These are phyloP conservation scores for Polygonum maritimum DNA, from an alignment of 148 eudicot species.

Conservation along the genomic window DNA sequence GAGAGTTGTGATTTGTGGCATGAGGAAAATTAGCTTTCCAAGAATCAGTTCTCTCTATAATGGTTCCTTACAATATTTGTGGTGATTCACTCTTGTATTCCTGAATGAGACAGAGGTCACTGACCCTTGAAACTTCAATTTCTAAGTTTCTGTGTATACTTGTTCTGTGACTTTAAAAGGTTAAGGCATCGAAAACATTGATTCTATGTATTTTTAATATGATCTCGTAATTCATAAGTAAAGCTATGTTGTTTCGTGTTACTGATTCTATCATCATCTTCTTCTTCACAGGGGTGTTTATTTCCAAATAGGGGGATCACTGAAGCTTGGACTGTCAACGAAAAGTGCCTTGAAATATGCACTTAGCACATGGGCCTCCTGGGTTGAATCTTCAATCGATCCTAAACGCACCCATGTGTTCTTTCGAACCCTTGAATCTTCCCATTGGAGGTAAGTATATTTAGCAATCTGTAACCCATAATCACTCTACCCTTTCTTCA, in stretches of 20 bases:
- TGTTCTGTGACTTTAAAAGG: background rate
- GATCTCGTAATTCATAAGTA: too few relatives aligned
- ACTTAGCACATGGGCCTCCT: constrained; percentile 74
- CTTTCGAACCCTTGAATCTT: constrained; percentile 83
- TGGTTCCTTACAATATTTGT: background rate
- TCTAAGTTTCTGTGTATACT: background rate
- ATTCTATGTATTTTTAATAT: too few relatives aligned
- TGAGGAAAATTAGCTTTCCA: too few relatives aligned
- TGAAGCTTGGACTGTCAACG: constrained; percentile 85
- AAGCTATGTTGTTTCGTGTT: background rate
- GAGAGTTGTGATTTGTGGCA: background rate
- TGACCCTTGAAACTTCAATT: background rate
- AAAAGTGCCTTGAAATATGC: constrained; percentile 49
- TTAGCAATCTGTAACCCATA: background rate
- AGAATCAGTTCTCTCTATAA: too few relatives aligned
- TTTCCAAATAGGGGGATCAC: constrained; percentile 57
- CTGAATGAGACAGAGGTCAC: background rate
- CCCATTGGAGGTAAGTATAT: constrained; percentile 80
- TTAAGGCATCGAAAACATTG: too few relatives aligned
- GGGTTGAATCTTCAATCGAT: constrained; percentile 61
- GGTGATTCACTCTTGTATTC: background rate
- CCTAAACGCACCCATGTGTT: constrained; percentile 73
- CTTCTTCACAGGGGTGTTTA: constrained; percentile 75
- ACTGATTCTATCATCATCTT: constrained; percentile 25
- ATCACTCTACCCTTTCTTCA: background rate